phyloP scores from a whole-genome alignment of 2,329 filamentous ascomycete genomes.

The Dactylellina haptotyla region DNA sequence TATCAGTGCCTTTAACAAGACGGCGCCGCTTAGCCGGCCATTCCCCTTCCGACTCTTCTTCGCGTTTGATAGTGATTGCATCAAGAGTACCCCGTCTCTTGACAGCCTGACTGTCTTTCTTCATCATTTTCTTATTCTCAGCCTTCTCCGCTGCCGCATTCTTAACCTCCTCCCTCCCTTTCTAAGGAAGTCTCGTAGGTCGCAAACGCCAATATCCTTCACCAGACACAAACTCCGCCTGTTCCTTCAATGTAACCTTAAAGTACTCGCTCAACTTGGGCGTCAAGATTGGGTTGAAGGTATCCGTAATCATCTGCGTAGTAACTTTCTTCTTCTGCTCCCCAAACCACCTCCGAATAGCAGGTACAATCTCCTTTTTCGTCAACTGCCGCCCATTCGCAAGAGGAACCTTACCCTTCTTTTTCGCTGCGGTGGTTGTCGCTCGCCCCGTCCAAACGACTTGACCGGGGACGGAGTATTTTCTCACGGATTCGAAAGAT shows the following conservation, averaged over 20 bases:
- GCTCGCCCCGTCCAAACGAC: constrained; percentile 90
- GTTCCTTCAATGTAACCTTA: constrained; percentile 78
- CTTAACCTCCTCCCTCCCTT: constrained; percentile 66
- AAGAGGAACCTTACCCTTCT: constrained; percentile 66
- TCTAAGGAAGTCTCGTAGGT: constrained; percentile 55
- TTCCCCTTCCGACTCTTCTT: no score
- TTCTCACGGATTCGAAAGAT: constrained; percentile 76
- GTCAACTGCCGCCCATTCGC: constrained; percentile 71
- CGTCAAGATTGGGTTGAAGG: constrained; percentile 83
- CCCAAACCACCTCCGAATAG: constrained; percentile 57
- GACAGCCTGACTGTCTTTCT: background rate
- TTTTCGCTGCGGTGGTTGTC: constrained; percentile 75
- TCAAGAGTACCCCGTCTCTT: no score
- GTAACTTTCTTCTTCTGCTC: constrained; percentile 57
- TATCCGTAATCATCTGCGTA: constrained; percentile 65
- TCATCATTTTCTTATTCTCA: constrained; percentile 62
- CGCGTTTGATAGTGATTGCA: background rate
- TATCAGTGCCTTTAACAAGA: no score
- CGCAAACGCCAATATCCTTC: constrained; percentile 68
- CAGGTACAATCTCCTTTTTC: constrained; percentile 58
- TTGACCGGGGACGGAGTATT: constrained; percentile 76
- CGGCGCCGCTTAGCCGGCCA: no score
- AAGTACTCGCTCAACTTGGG: constrained; percentile 78
- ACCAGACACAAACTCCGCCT: constrained; percentile 68
- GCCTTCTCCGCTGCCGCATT: constrained; percentile 66